These are phyloP conservation scores for Mariannaea elegans DNA, from an alignment of 2,329 filamentous ascomycete species.

Conservation along the genomic window DNA sequence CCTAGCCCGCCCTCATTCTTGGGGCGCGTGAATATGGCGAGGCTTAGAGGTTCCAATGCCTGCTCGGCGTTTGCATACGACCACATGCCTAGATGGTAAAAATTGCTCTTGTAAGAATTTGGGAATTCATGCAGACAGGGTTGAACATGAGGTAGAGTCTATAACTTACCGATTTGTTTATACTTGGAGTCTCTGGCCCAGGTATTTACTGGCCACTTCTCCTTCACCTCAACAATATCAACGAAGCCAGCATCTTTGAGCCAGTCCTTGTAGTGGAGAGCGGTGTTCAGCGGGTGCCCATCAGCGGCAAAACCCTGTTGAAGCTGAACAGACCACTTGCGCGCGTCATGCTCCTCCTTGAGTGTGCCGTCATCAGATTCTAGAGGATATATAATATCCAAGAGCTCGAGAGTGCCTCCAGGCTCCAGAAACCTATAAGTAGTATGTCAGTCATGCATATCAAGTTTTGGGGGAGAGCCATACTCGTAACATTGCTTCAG, in stretches of 20 bases:
- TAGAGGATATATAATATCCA: conserved; percentile 24
- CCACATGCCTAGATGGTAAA: background rate
- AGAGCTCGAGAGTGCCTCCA: conserved; percentile 25
- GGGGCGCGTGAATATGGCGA: conserved; percentile 1
- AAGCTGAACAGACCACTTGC: conserved; percentile 23
- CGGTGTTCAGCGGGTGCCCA: conserved; percentile 13
- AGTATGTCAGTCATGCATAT: too few relatives aligned
- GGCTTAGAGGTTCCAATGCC: background rate
- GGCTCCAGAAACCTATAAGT: conserved; percentile 21
- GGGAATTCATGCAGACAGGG: too few relatives aligned
- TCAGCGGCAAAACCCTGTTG: conserved; percentile 12
- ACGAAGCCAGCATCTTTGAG: conserved; percentile 20
- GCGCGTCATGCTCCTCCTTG: conserved; percentile 17
- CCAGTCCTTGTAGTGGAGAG: conserved; percentile 22
- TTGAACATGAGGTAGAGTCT: too few relatives aligned
- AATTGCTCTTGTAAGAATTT: too few relatives aligned
- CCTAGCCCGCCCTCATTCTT: background rate
- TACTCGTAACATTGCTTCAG: conserved; percentile 16
- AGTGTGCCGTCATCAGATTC: conserved; percentile 22
- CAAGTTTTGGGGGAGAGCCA: background rate
- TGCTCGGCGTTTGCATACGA: background rate
- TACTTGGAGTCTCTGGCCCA: conserved; percentile 23
- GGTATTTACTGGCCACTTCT: conserved; percentile 28
- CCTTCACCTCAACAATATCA: conserved; percentile 16
- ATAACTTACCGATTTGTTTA: too few relatives aligned